Evolutionary conservation across 2,329 filamentous ascomycete species (phyloP), one percentile per base, ranked within the genome.

Genomic region (Alternaria sp.): DNA sequence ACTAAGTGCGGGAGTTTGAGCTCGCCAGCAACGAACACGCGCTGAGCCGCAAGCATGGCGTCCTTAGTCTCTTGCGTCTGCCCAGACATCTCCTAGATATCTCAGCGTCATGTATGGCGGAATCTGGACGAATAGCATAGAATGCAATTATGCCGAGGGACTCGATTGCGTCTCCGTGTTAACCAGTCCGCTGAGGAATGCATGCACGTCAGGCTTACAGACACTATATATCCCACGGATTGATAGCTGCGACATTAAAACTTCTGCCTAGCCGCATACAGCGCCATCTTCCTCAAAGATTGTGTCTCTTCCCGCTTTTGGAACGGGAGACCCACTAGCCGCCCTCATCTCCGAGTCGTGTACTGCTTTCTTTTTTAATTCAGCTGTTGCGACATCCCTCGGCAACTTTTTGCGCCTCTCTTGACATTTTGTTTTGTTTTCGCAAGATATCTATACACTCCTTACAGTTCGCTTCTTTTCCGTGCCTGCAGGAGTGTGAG

Each of bases 141-240:
- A 48, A 48, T 33, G 21, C n/a, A 31, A 48, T 6, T n/a, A 29
- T 46, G 21, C 17, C 21, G 11, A 31, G 41, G 48, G 36, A 54
- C 51, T 57, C 49, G 36, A 56, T 51, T 49, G 41, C 53, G 59
- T 33, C 44, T 64, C 61, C 56, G 61, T 59, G 56, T 59, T 57
- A 55, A 59, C 37, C 55, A 40, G 63, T 61, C 58, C 59, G 61
- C 54, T 62, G 58, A 61, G 29, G 40, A 64, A 65, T 56, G 51
- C 33, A 28, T 31, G 41, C 41, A 48, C 51, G 46, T 37, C 24
- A 44, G 33, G 31, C 5, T 21, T 29, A 26, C 5, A 17, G 17
- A 11, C 31, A 36, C 39, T 23, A 13, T 21, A 37, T 17, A 33
- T 29, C 24, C n/a, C 17, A 26, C 34, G 56, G 41, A 21, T 34